These are phyloP conservation scores for Emmonsiellopsis sp. DNA, from an alignment of 2,329 filamentous ascomycete genomes.

Conservation along the genomic window DNA sequence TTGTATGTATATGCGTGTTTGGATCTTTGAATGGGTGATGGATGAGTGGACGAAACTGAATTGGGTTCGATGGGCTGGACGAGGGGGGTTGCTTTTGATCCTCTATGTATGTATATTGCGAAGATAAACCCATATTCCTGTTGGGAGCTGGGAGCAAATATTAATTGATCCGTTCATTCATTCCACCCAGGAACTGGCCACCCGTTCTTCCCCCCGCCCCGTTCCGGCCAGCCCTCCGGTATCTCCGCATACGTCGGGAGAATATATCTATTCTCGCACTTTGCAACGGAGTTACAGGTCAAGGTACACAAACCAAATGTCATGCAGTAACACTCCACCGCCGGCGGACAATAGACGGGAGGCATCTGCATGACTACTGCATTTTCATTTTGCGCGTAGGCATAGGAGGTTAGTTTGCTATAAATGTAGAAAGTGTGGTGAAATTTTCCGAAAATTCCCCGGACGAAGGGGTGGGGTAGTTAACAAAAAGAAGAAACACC, in stretches of 20 bases:
- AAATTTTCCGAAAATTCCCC: not conserved
- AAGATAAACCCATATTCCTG: too few species aligned
- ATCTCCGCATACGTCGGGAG: constrained; percentile 50
- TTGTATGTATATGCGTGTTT: not conserved
- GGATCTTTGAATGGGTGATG: not conserved
- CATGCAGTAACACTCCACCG: constrained; percentile 56
- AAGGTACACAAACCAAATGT: constrained; percentile 53
- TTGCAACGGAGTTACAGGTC: constrained; percentile 16
- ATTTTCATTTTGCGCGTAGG: not conserved
- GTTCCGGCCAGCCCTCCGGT: constrained; percentile 52
- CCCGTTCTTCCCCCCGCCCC: constrained; percentile 41
- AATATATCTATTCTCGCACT: constrained; percentile 48
- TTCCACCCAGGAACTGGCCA: constrained; percentile 13
- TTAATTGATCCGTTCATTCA: not conserved
- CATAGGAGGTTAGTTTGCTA: too few species aligned
- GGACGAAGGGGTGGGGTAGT: not conserved
- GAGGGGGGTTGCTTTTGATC: too few species aligned
- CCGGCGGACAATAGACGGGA: constrained; percentile 51
- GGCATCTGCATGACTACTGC: constrained; percentile 34
- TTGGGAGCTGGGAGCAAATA: too few species aligned
- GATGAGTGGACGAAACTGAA: too few species aligned
- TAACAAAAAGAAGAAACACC: not conserved
- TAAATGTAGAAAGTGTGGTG: not conserved
- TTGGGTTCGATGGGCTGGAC: too few species aligned
- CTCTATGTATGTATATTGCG: too few species aligned